Conservation (phyloP, 2,329 filamentous ascomycete genomes). For the Neurospora crassa region DNA sequence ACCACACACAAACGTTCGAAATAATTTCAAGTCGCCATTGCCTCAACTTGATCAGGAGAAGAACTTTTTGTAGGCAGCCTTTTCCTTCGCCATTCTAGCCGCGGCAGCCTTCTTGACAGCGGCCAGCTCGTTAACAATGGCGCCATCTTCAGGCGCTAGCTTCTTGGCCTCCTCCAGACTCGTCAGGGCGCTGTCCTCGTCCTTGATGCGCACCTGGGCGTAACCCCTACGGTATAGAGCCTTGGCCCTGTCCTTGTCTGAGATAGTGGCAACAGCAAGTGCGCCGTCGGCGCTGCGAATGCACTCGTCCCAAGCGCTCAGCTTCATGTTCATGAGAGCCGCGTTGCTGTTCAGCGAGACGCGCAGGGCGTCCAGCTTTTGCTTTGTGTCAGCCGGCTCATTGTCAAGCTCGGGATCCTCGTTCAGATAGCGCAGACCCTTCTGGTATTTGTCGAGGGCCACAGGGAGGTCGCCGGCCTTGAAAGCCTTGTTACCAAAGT, state of each 20-base stretch:
- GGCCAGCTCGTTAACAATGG: conserved; percentile 64
- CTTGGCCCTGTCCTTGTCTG: conserved; percentile 77
- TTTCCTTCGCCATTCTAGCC: conserved; percentile 75
- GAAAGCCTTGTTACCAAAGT: conserved; percentile 86
- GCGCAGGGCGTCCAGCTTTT: conserved; percentile 62
- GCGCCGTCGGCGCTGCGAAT: conserved; percentile 63
- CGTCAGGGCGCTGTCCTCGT: conserved; percentile 70
- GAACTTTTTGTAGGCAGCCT: conserved; percentile 87
- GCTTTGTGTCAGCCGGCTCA: conserved; percentile 58
- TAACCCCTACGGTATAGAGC: conserved; percentile 75
- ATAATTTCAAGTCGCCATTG: background rate
- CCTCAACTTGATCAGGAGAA: conserved; percentile 61
- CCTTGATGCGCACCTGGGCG: conserved; percentile 67
- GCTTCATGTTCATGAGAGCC: conserved; percentile 77
- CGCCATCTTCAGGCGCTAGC: conserved; percentile 65
- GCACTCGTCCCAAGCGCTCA: conserved; percentile 60
- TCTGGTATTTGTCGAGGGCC: conserved; percentile 87
- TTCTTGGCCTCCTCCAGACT: conserved; percentile 68
- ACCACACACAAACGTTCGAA: background rate
- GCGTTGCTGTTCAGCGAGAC: conserved; percentile 85
- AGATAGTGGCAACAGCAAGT: conserved; percentile 54
- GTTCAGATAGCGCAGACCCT: conserved; percentile 80
- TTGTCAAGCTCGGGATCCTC: conserved; percentile 69
- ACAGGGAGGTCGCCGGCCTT: conserved; percentile 62
- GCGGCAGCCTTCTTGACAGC: conserved; percentile 68